Evolutionary conservation across 2,329 filamentous ascomycete genomes (phyloP), one percentile per base, ranked within the genome.

Genomic region (Xylaria sp.): DNA sequence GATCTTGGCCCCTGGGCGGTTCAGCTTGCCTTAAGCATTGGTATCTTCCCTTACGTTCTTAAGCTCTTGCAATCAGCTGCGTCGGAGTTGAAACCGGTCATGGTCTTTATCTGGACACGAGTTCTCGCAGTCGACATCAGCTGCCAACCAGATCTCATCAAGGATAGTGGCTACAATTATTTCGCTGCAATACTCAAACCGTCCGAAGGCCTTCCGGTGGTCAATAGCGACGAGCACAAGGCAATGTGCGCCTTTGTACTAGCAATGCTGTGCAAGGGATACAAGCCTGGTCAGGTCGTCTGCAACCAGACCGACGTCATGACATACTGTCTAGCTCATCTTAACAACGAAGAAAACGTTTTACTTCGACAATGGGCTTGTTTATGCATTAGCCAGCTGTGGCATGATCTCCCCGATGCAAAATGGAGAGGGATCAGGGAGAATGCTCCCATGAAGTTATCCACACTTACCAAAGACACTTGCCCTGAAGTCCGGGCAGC

Each of bases 241-340:
- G 96, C 96, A 52, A 99, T 99, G 96, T 98, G 96, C 79, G 94
- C 96, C 1, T 99, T 99, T 78, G 97, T 99, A 70, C 89, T 98
- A 51, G 92, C 95, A 31, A 97, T 98, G 88, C 94, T 99, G 71
- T 99, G 96, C 88, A 97, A 96, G 78, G 92, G 92, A 72, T 97
- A 97, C 80, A 92, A 91, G 72, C 93, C 96, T 71, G 96, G 95
- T 1, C 94, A 98, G 80, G 91, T 91, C 60, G 94, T 97, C 12
- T 98, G 94, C 78, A 91, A 98, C 74, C 93, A 93, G 73, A 92
- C 92, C 0, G 94, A 97, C 73, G 91, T 98, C 71, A 95, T 98
- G 84, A 90, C 92, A 46, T 95, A 92, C 74, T 98, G 95, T 78
- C 83, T 98, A 49, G 86, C 88, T 5, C 94, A 98, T 80, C 85